Conservation (phyloP, 1,284 basidiomycete genomes). For the Leccinum ponderosum region DNA sequence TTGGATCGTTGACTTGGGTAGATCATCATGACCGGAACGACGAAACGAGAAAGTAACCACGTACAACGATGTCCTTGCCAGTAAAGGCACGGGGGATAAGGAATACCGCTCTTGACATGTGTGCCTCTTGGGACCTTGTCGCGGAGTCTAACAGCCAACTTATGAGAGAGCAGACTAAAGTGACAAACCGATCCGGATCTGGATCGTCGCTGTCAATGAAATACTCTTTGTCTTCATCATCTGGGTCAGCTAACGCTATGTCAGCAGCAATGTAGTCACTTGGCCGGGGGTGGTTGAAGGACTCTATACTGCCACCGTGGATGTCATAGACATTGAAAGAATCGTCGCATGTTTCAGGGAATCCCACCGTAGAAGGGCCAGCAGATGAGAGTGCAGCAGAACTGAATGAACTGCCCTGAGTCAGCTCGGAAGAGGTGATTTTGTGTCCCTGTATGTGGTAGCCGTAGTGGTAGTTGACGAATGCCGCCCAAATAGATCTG, state of each 20-base stretch:
- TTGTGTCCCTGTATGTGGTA: constrained; percentile 22
- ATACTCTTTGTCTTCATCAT: constrained; percentile 50
- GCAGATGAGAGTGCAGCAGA: constrained; percentile 22
- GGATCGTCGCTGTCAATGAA: constrained; percentile 73
- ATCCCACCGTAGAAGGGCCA: constrained; percentile 27
- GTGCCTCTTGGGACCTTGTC: constrained; percentile 84
- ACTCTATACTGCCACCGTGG: constrained; percentile 23
- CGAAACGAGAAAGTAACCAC: constrained; percentile 35
- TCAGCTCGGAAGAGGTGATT: constrained; percentile 15
- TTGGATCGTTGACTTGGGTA: constrained; percentile 74
- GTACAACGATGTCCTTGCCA: constrained; percentile 88
- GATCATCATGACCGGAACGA: constrained; percentile 4
- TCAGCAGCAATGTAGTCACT: constrained; percentile 32
- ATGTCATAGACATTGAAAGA: constrained; percentile 22
- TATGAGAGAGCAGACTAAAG: constrained; percentile 81
- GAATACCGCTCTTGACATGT: constrained; percentile 90
- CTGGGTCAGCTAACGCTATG: constrained; percentile 44
- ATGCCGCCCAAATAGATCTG: constrained; percentile 27
- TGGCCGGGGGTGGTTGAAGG: constrained; percentile 23
- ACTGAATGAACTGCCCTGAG: constrained; percentile 15
- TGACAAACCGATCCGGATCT: constrained; percentile 80
- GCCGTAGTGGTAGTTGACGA: constrained; percentile 28
- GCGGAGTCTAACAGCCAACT: constrained; percentile 79
- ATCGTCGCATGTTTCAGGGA: constrained; percentile 15
- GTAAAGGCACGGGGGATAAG: constrained; percentile 86